These are phyloP conservation scores for Penicillium italicum DNA, from an alignment of 2,329 filamentous ascomycete species.

Conservation along the genomic window DNA sequence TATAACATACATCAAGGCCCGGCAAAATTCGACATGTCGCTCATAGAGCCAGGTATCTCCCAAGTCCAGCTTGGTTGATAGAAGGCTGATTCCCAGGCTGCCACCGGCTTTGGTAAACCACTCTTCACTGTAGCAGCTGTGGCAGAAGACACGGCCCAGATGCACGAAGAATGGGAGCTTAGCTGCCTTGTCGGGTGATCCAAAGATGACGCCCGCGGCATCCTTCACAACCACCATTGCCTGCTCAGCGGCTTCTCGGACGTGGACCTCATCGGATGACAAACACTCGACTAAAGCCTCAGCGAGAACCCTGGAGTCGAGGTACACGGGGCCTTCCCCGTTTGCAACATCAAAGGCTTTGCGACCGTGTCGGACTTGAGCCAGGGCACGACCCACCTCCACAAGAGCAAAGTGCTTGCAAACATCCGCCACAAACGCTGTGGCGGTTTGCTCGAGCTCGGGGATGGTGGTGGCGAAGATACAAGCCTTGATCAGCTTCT, in stretches of 20 bases:
- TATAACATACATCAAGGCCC: slow-evolving; percentile 92
- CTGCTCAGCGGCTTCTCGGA: slow-evolving; percentile 77
- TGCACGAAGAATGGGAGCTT: slow-evolving; percentile 81
- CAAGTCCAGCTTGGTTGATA: slow-evolving; percentile 80
- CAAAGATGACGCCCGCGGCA: slow-evolving; percentile 73
- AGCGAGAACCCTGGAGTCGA: slow-evolving; percentile 82
- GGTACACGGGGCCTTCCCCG: slow-evolving; percentile 80
- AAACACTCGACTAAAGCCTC: slow-evolving; percentile 89
- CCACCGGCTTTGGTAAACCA: slow-evolving; percentile 98
- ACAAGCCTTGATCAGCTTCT: slow-evolving; percentile 82
- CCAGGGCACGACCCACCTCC: slow-evolving; percentile 81
- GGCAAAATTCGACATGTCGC: slow-evolving; percentile 81
- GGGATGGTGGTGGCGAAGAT: slow-evolving; percentile 81
- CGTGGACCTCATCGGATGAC: slow-evolving; percentile 74
- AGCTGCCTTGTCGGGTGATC: slow-evolving; percentile 65
- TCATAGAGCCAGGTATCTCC: slow-evolving; percentile 78
- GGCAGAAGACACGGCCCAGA: slow-evolving; percentile 78
- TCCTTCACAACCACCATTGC: slow-evolving; percentile 76
- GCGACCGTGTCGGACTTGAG: slow-evolving; percentile 70
- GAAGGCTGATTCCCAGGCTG: slow-evolving; percentile 80
- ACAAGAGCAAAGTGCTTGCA: slow-evolving; percentile 88
- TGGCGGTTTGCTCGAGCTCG: slow-evolving; percentile 73
- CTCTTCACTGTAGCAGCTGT: slow-evolving; percentile 94
- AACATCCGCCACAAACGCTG: slow-evolving; percentile 70
- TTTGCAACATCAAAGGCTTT: slow-evolving; percentile 79